Conservation (phyloP, 2,329 filamentous ascomycete species). For the Geosmithia putterillii region DNA sequence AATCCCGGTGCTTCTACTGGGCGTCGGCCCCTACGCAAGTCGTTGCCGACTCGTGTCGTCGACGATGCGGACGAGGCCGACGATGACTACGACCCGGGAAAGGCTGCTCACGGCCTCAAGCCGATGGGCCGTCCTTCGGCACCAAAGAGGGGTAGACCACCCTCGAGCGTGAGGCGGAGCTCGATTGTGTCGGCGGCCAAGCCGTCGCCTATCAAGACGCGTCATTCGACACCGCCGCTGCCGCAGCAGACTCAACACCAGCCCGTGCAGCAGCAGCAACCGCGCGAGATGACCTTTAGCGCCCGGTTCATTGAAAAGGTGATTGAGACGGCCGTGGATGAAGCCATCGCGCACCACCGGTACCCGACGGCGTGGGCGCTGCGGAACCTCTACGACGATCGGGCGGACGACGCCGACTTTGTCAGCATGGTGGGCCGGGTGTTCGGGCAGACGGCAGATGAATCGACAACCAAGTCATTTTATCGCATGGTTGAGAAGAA, state of each 20-base stretch:
- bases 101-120: slow-evolving; percentile 14
- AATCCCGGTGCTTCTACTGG: no score
- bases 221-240: neutral
- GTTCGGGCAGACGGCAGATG: slow-evolving; percentile 43
- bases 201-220: neutral
- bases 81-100: slow-evolving; percentile 30
- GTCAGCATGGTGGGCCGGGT: slow-evolving; percentile 45
- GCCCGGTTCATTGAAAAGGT: slow-evolving; percentile 35
- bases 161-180: slow-evolving; percentile 1
- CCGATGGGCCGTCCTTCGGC: neutral
- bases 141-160: slow-evolving; percentile 2
- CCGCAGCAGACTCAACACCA: neutral
- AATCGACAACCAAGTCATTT: slow-evolving; percentile 38
- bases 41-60: slow-evolving; percentile 9
- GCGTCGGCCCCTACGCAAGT: slow-evolving; percentile 5
- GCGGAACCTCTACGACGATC: slow-evolving; percentile 47
- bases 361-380: slow-evolving; percentile 53
- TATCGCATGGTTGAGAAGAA: slow-evolving; percentile 34
- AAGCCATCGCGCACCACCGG: slow-evolving; percentile 41
- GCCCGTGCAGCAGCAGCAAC: slow-evolving; percentile 5
- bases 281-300: slow-evolving; percentile 10
- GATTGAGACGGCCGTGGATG: slow-evolving; percentile 44
- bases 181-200: slow-evolving; percentile 3
- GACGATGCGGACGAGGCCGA: slow-evolving; percentile 24
- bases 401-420: slow-evolving; percentile 35